Evolutionary conservation across 345 rosid species (phyloP).

Genomic region (Eucalyptus erythrocorys): DNA sequence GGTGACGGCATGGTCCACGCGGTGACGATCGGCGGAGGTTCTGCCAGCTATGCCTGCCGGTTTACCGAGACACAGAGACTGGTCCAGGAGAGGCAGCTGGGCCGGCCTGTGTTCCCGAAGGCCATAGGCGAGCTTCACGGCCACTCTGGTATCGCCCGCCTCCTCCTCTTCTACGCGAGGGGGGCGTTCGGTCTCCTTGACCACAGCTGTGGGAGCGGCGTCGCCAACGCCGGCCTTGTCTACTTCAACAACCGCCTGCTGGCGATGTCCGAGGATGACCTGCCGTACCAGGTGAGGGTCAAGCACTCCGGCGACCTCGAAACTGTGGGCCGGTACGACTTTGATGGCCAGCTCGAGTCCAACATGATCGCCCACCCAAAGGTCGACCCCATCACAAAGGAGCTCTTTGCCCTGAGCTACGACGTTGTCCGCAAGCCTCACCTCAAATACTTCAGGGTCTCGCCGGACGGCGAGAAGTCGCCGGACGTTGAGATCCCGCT

Average conservation of each 20-base stretch:
- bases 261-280: conserved; percentile 92
- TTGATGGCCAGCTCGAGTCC: conserved; percentile 39
- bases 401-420: conserved; percentile 70
- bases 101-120: conserved; percentile 73
- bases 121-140: conserved; percentile 90
- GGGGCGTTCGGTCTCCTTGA: conserved; percentile 60
- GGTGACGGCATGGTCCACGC: conserved; percentile 97
- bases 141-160: conserved; percentile 70
- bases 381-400: conserved; percentile 54
- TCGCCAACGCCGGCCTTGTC: conserved; percentile 88
- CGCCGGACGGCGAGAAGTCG: conserved; percentile 53
- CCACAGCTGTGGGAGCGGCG: conserved; percentile 64
- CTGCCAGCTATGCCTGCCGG: conserved; percentile 79
- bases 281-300: conserved; percentile 71
- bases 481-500: conserved; percentile 76
- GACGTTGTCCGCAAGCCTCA: conserved; percentile 68
- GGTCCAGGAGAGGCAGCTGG: conserved; percentile 35
- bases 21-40: conserved; percentile 36
- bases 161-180: conserved; percentile 59
- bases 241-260: conserved; percentile 68
- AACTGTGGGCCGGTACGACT: conserved; percentile 60
- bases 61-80: conserved; percentile 66
- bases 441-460: conserved; percentile 60
- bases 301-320: conserved; percentile 51
- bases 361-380: conserved; percentile 95